Percentiles rank a stretch among this genome's conserved stretches.
Conservation (phyloP, 805 yeast species). For the Teunomyces tritomae region DNA sequence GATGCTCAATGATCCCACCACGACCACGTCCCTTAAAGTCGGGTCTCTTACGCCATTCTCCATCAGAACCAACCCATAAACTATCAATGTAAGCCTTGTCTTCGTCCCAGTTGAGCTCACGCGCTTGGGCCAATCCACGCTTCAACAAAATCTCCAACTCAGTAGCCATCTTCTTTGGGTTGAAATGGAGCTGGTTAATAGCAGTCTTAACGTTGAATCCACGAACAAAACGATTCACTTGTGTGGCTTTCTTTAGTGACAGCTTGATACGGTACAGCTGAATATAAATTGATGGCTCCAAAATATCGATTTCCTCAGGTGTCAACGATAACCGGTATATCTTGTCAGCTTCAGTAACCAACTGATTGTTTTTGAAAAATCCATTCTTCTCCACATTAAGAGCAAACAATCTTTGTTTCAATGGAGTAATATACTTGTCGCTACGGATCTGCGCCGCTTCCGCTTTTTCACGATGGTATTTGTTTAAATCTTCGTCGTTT, state of each 20-base stretch:
- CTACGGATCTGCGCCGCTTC: slow-evolving; percentile 40
- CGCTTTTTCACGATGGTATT: slow-evolving; percentile 47
- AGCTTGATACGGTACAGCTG: slow-evolving; percentile 80
- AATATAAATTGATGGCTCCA: slow-evolving; percentile 86
- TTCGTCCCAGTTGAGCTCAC: slow-evolving; percentile 54
- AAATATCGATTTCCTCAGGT: slow-evolving; percentile 64
- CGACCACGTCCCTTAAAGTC: slow-evolving; percentile 92
- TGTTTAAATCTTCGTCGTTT: slow-evolving; percentile 43
- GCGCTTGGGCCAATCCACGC: slow-evolving; percentile 69
- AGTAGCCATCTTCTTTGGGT: slow-evolving; percentile 71
- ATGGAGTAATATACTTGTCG: slow-evolving; percentile 65
- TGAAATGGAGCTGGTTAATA: slow-evolving; percentile 89
- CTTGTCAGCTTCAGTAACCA: slow-evolving; percentile 44
- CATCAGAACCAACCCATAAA: slow-evolving; percentile 93
- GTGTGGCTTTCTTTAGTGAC: slow-evolving; percentile 84
- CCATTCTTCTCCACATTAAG: slow-evolving; percentile 60
- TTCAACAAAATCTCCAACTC: slow-evolving; percentile 76
- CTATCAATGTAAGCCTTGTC: slow-evolving; percentile 69
- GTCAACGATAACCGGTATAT: slow-evolving; percentile 56
- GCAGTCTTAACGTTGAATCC: slow-evolving; percentile 73
- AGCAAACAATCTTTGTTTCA: slow-evolving; percentile 64
- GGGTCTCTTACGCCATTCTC: slow-evolving; percentile 62
- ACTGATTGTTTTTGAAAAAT: slow-evolving; percentile 63
- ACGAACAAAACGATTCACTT: slow-evolving; percentile 72
- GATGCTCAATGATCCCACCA: slow-evolving; percentile 72